Conservation (phyloP, 495 filamentous ascomycete species). For the Acidomyces sp. region DNA sequence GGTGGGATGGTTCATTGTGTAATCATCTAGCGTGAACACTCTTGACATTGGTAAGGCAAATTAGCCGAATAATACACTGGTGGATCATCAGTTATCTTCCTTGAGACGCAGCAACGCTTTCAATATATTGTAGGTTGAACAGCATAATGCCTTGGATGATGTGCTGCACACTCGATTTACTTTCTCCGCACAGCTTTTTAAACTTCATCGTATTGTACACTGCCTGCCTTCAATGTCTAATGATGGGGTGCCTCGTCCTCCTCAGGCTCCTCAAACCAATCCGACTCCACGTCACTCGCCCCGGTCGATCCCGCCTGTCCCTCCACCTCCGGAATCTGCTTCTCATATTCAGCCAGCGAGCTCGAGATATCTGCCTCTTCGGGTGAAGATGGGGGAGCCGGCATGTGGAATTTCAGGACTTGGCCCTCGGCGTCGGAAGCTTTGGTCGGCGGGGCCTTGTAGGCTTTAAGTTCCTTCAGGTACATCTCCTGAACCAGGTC, state of each 20-base stretch:
- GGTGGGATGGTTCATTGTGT: too few relatives aligned
- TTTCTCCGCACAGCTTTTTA: too few relatives aligned
- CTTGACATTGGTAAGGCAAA: too few relatives aligned
- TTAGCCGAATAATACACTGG: too few relatives aligned
- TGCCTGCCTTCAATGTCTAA: too few relatives aligned
- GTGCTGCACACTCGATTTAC: too few relatives aligned
- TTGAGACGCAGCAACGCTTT: too few relatives aligned
- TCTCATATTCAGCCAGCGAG: conserved; percentile 86
- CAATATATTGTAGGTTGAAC: too few relatives aligned
- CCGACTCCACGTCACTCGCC: conserved; percentile 46
- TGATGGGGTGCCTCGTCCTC: conserved; percentile 35
- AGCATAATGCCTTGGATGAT: too few relatives aligned
- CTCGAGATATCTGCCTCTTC: conserved; percentile 84
- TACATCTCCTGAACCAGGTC: conserved; percentile 96
- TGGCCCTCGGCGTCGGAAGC: conserved; percentile 75
- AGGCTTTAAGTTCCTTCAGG: conserved; percentile 81
- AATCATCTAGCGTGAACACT: too few relatives aligned
- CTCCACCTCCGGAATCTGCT: conserved; percentile 85
- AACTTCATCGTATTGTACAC: too few relatives aligned
- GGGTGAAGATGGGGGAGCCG: conserved; percentile 68
- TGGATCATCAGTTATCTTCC: too few relatives aligned
- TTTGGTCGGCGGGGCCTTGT: conserved; percentile 78
- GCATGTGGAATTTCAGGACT: conserved; percentile 73
- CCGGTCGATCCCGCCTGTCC: conserved; percentile 51
- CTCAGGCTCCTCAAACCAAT: conserved; percentile 58